A percentile compares a stretch with the other conserved stretches of the same genome.
Conservation (phyloP, 306 rosid species). For the Arachis stenosperma region DNA sequence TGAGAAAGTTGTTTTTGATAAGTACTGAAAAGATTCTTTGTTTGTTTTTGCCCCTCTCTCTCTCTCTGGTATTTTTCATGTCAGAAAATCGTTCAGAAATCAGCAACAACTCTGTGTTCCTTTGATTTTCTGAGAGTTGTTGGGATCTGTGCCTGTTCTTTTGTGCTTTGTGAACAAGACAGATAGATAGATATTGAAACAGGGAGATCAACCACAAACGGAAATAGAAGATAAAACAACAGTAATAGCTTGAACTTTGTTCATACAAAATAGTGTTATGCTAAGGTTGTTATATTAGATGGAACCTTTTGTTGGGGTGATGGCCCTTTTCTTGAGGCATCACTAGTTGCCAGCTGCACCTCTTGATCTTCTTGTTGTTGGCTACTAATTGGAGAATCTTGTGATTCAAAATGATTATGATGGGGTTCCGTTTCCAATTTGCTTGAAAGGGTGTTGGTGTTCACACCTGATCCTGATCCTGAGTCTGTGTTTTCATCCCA, state of each 20-base stretch:
- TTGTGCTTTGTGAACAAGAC: not conserved
- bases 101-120: slow-evolving; percentile 66
- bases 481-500: slow-evolving; percentile 89
- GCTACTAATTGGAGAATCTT: slow-evolving; percentile 70
- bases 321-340: slow-evolving; percentile 48
- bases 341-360: slow-evolving; percentile 51
- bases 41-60: slow-evolving; percentile 32
- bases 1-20: slow-evolving; percentile 44
- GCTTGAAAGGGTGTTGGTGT: slow-evolving; percentile 66
- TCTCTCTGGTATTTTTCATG: slow-evolving; percentile 46
- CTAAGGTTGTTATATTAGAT: no score
- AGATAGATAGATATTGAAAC: no score
- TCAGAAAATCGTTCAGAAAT: slow-evolving; percentile 82
- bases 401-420: slow-evolving; percentile 54
- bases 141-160: slow-evolving; percentile 80
- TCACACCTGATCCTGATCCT: slow-evolving; percentile 84
- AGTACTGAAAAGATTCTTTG: slow-evolving; percentile 78
- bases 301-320: slow-evolving; percentile 72
- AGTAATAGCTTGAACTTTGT: slow-evolving; percentile 43
- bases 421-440: slow-evolving; percentile 46
- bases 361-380: slow-evolving; percentile 48
- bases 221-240: slow-evolving; percentile 34
- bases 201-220: no score
- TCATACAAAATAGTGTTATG: slow-evolving; percentile 18
- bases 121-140: slow-evolving; percentile 70